Percentiles rank a stretch among this genome's conserved stretches.
Conservation (phyloP, 2,329 filamentous ascomycete species). For the Fusarium sp. region DNA sequence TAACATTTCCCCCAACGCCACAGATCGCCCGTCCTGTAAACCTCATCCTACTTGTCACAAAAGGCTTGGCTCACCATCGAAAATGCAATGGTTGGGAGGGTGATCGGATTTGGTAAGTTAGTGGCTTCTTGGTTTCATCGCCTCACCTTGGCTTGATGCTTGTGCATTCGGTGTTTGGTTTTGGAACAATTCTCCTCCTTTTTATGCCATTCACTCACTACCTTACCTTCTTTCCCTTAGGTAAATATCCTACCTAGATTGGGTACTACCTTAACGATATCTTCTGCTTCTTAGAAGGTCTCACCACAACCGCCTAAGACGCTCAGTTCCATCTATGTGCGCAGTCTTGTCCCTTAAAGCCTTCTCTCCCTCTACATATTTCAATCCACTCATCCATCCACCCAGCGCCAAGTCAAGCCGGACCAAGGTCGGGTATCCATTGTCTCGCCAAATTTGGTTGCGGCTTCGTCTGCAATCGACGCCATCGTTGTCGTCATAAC, state of each 20-base stretch:
- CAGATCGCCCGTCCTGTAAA: neutral
- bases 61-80: conserved; percentile 17
- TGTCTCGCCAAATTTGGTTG: conserved; percentile 10
- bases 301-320: conserved; percentile 12
- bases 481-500: conserved; percentile 27
- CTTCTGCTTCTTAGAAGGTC: neutral
- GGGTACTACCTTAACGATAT: neutral
- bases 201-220: neutral
- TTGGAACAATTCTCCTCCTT: neutral
- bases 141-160: neutral
- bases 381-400: neutral
- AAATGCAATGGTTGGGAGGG: neutral
- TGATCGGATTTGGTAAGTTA: neutral
- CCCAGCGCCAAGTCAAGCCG: neutral
- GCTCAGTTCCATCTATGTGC: neutral
- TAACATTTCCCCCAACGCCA: neutral
- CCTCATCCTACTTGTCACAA: conserved; percentile 12
- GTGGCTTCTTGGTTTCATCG: neutral
- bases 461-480: conserved; percentile 1
- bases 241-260: neutral
- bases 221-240: neutral
- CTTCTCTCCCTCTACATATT: neutral
- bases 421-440: neutral
- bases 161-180: neutral
- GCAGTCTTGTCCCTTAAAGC: neutral